Evolutionary conservation across 202 grass and related monocot genomes (phyloP).

Genomic region (Musa balbisiana): DNA sequence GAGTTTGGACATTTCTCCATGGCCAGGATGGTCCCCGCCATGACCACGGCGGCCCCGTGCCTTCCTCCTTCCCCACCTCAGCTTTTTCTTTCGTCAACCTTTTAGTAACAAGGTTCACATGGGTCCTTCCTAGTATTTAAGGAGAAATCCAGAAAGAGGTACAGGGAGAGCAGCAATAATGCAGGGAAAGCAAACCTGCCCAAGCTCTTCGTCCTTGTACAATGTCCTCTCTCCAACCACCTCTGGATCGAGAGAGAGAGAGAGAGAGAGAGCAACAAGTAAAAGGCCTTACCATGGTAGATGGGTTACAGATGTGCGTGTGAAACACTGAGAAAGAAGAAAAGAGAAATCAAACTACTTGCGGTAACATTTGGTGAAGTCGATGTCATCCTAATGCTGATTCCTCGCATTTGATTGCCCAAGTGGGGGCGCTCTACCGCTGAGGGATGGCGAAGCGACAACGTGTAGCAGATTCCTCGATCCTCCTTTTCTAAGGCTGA

Average conservation of each 20-base stretch:
- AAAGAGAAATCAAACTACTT: not conserved
- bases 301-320: too few species aligned
- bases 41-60: not conserved
- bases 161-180: not conserved
- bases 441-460: not conserved
- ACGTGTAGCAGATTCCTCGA: not conserved
- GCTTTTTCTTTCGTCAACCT: not conserved
- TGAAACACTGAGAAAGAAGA: not conserved
- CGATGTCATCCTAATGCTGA: too few species aligned
- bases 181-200: not conserved
- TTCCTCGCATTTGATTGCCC: too few species aligned
- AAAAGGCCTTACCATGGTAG: not conserved
- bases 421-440: too few species aligned
- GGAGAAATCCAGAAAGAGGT: not conserved
- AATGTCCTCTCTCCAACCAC: not conserved
- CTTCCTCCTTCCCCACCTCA: not conserved
- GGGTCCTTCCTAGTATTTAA: not conserved
- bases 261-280: not conserved
- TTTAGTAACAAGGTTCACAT: slow-evolving; percentile 4
- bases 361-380: too few species aligned
- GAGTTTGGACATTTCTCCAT: slow-evolving; percentile 2
- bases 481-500: not conserved
- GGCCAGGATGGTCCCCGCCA: not conserved
- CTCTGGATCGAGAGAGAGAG: not conserved
- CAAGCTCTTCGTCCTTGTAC: not conserved